Evolutionary conservation across 2,329 filamentous ascomycete species (phyloP).

Genomic region (Colletotrichum navitas): DNA sequence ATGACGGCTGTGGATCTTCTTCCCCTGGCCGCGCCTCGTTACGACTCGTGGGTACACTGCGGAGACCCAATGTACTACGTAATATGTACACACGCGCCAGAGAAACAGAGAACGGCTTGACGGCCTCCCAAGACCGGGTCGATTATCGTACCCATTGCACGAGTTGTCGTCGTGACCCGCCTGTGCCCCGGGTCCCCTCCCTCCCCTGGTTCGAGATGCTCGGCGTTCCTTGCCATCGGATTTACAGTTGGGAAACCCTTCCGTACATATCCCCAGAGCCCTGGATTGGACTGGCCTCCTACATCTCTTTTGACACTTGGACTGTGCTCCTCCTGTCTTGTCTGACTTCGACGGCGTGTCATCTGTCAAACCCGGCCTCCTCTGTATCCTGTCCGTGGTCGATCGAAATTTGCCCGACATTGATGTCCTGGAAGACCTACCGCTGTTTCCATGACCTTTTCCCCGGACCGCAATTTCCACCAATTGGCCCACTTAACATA

Average conservation of each 20-base stretch:
- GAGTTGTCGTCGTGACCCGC: background rate
- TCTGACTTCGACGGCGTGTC: too few species aligned
- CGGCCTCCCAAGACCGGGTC: slow-evolving; percentile 27
- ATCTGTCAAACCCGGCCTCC: background rate
- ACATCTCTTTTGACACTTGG: background rate
- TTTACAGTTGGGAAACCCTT: background rate
- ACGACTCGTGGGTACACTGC: slow-evolving; percentile 29
- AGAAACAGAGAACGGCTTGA: background rate
- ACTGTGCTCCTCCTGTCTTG: background rate
- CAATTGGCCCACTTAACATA: background rate
- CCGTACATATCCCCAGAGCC: background rate
- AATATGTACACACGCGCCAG: background rate
- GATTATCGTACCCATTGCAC: background rate
- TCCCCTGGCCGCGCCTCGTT: slow-evolving; percentile 32
- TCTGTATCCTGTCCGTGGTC: background rate
- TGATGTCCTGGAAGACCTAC: slow-evolving; percentile 6
- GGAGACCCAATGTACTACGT: background rate
- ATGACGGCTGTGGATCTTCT: slow-evolving; percentile 32
- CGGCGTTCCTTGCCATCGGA: slow-evolving; percentile 8
- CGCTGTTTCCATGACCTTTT: background rate
- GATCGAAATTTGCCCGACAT: slow-evolving; percentile 6
- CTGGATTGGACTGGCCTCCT: background rate
- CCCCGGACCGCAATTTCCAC: background rate
- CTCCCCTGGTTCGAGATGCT: background rate
- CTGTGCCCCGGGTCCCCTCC: background rate